Conservation (phyloP, 2,329 filamentous ascomycete species). For the Pseudogymnoascus sp. region DNA sequence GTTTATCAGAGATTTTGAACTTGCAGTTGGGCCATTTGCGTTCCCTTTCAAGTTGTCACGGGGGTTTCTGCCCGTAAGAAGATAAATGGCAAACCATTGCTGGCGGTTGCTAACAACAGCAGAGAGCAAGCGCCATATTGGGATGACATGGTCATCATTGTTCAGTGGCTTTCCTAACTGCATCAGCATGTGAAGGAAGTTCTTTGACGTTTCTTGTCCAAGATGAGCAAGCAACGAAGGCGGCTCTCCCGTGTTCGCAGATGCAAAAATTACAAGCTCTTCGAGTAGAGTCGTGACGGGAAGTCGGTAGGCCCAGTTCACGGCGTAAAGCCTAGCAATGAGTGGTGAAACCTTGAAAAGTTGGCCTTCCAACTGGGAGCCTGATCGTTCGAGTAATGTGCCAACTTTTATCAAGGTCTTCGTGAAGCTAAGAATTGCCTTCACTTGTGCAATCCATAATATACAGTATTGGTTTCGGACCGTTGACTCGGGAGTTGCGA, state of each 20-base stretch:
- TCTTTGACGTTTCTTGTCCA: slow-evolving; percentile 71
- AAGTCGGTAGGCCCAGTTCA: slow-evolving; percentile 55
- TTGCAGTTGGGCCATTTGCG: slow-evolving; percentile 37
- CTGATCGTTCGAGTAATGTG: slow-evolving; percentile 52
- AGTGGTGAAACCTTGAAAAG: slow-evolving; percentile 74
- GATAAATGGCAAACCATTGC: slow-evolving; percentile 90
- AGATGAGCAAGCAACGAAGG: slow-evolving; percentile 91
- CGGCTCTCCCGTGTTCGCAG: slow-evolving; percentile 61
- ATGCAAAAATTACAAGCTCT: slow-evolving; percentile 62
- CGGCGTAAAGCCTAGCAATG: slow-evolving; percentile 67
- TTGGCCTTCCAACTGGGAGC: slow-evolving; percentile 63
- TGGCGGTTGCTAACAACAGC: slow-evolving; percentile 82
- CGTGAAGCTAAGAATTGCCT: slow-evolving; percentile 56
- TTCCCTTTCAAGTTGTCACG: slow-evolving; percentile 59
- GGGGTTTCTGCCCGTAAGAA: slow-evolving; percentile 81
- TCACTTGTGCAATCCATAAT: slow-evolving; percentile 54
- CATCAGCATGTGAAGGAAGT: slow-evolving; percentile 72
- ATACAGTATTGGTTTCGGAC: slow-evolving; percentile 48
- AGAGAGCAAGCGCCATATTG: slow-evolving; percentile 79
- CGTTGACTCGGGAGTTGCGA: slow-evolving; percentile 52
- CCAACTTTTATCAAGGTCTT: slow-evolving; percentile 64
- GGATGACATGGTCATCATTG: slow-evolving; percentile 53
- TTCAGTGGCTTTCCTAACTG: slow-evolving; percentile 68
- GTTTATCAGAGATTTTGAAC: slow-evolving; percentile 57
- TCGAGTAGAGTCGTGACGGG: slow-evolving; percentile 63